Base-by-base conservation (phyloP, 2,329 filamentous ascomycete genomes). In the Amauroascus niger region DNA sequence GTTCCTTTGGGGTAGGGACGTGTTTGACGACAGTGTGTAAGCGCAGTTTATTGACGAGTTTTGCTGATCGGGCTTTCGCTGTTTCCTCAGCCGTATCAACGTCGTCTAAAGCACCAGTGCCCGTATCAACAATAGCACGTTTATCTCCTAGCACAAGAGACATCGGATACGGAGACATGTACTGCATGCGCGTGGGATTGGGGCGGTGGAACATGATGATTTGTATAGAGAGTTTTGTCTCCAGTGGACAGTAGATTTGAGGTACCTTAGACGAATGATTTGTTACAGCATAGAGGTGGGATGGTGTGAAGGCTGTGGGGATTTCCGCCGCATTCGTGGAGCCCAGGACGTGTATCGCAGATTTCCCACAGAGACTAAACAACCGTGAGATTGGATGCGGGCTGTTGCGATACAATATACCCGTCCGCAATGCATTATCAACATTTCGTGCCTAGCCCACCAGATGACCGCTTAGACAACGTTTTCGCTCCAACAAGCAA, bases 191-290 rank as follows among this genome's bases (percentile, higher is more conserved):
- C 30, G 79, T 82, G 0, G 93, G 91, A 54, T 86, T 80, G 0
- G 93, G 93, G 45, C 90, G 79, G 62, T 95, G 83, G 69, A 94
- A 98, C 54, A 94, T 77, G 55, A 97, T 86, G 43, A 96, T 80
- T 66, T 98, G 93, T 44, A 95, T 81, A 44, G 83, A 88, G 18
- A 86, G 76, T 4, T 82, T 81, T 57, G 80, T 79, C 46, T 83
- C 78, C 55, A 69, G 60, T 0, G 79, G 76, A 59, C 87, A 94
- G 54, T 80, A 82, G 56, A 98, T 83, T 35, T 77, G 78, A 1
- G 91, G 91, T n/a, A 82, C 74, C 57, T 71, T 74, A 45, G 68
- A 67, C 64, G 76, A 61, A 61, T 72, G 61, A 62, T 75, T 61
- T 68, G 76, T 71, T 67, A 76, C 80, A 71, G 68, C 82, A 67